A percentile compares a stretch with the other conserved stretches of the same genome.
Conservation (phyloP, 192 early-diverging fungal species). For the Coemansia furcata region DNA sequence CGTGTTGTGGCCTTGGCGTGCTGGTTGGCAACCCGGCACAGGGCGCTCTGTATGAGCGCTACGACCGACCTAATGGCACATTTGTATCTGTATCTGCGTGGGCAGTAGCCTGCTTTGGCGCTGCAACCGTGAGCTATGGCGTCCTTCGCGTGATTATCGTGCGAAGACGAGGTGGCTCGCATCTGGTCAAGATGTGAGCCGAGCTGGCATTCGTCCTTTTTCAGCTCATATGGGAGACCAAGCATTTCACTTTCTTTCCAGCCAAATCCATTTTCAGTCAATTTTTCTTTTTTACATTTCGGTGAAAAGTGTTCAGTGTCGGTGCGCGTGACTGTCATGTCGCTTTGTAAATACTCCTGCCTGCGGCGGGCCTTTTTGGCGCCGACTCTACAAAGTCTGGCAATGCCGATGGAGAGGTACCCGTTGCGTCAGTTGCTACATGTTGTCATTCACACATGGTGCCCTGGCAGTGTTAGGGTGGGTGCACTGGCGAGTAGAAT, state of each 20-base stretch:
- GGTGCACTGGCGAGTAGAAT: background rate
- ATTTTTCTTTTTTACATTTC: background rate
- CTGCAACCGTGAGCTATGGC: background rate
- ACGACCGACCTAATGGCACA: background rate
- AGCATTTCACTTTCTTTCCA: background rate
- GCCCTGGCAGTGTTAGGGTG: background rate
- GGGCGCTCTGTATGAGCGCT: slow-evolving; percentile 24
- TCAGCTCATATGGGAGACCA: too few relatives aligned
- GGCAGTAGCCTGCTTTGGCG: background rate
- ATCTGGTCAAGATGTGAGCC: background rate
- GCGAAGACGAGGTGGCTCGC: background rate
- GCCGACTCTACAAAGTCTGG: background rate
- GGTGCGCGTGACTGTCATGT: background rate
- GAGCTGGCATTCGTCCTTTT: background rate
- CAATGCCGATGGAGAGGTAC: background rate
- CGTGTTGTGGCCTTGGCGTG: slow-evolving; percentile 19
- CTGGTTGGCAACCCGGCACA: slow-evolving; percentile 26
- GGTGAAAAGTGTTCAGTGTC: background rate
- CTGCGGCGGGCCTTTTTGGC: background rate
- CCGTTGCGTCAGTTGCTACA: background rate
- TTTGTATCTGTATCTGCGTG: too few relatives aligned
- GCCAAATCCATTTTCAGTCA: background rate
- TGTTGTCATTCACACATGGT: background rate
- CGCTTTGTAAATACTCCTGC: background rate
- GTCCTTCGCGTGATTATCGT: background rate